Percentiles rank a stretch among this genome's conserved stretches.
Evolutionary conservation across 2,329 filamentous ascomycete species (phyloP).

Genomic region (Dactylonectria macrodidyma): DNA sequence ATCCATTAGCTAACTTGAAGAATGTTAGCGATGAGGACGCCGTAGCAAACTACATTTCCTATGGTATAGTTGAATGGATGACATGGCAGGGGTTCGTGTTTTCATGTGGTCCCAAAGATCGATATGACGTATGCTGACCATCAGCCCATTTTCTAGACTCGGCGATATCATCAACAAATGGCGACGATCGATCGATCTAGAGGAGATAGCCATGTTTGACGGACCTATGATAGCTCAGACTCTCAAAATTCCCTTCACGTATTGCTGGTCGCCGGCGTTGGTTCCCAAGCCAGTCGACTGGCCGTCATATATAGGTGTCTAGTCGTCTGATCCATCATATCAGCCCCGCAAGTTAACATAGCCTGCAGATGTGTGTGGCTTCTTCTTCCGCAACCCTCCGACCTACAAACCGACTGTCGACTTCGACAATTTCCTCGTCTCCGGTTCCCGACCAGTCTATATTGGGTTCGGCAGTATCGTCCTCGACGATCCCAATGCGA

Average conservation of each 20-base stretch:
- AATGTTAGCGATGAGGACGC: not conserved
- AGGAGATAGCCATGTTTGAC: constrained; percentile 84
- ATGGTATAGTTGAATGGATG: constrained; percentile 17
- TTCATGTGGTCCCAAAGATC: not conserved
- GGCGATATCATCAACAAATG: constrained; percentile 93
- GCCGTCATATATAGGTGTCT: constrained; percentile 64
- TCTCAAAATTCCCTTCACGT: constrained; percentile 84
- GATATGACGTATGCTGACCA: too few relatives aligned
- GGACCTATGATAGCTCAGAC: constrained; percentile 83
- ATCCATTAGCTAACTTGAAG: constrained; percentile 18
- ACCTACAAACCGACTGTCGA: constrained; percentile 47
- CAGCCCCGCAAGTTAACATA: not conserved
- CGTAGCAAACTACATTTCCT: constrained; percentile 11
- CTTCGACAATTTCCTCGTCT: constrained; percentile 68
- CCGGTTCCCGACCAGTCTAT: constrained; percentile 74
- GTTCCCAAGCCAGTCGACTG: constrained; percentile 79
- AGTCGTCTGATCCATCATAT: not conserved
- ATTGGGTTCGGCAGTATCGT: constrained; percentile 83
- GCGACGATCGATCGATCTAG: constrained; percentile 77
- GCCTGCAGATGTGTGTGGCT: not conserved
- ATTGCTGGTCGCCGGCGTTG: constrained; percentile 87
- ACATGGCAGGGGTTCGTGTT: constrained; percentile 22
- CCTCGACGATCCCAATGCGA: constrained; percentile 75
- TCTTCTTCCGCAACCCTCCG: not conserved
- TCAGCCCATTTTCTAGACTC: not conserved